Percentiles rank a stretch among this genome's conserved stretches.
phyloP scores from a whole-genome alignment of 2,329 filamentous ascomycete species.

The Aspergillaceae sp. region DNA sequence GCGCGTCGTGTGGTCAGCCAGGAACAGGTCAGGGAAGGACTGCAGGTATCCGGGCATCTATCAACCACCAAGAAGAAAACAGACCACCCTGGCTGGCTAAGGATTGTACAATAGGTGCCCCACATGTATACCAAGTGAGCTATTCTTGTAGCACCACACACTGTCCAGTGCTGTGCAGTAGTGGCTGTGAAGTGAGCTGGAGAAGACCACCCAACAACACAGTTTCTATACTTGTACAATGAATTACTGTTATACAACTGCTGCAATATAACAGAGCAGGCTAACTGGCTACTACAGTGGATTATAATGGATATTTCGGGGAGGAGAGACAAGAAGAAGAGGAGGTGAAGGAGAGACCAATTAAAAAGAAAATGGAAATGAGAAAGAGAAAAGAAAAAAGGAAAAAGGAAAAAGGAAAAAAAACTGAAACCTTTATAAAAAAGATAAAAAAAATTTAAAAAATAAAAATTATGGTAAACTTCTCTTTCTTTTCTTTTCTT shows the following conservation, averaged over 20 bases:
- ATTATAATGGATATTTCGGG: not conserved
- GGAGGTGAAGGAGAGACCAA: not conserved
- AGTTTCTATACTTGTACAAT: slow-evolving; percentile 19
- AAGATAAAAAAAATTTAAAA: not conserved
- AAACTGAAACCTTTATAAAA: not conserved
- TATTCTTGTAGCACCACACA: slow-evolving; percentile 19
- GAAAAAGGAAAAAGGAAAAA: not conserved
- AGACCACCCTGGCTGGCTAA: slow-evolving; percentile 5
- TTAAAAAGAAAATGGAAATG: slow-evolving; percentile 3
- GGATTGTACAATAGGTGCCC: slow-evolving; percentile 7
- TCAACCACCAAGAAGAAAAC: slow-evolving; percentile 5
- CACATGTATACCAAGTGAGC: slow-evolving; percentile 8
- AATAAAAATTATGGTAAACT: not conserved
- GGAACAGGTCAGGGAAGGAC: slow-evolving; percentile 2
- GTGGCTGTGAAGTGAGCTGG: slow-evolving; percentile 4
- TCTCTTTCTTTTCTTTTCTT: slow-evolving; percentile 5
- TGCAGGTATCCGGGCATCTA: slow-evolving; percentile 24
- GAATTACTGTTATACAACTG: slow-evolving; percentile 24
- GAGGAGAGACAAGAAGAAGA: not conserved
- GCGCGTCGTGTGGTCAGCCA: slow-evolving; percentile 8
- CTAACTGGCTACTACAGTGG: slow-evolving; percentile 1
- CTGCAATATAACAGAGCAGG: slow-evolving; percentile 11
- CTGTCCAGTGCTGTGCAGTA: slow-evolving; percentile 15
- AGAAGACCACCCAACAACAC: slow-evolving; percentile 11
- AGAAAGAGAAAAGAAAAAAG: not conserved